Conservation (phyloP, 805 yeast species). For the Ogataea nitratoaversa region DNA sequence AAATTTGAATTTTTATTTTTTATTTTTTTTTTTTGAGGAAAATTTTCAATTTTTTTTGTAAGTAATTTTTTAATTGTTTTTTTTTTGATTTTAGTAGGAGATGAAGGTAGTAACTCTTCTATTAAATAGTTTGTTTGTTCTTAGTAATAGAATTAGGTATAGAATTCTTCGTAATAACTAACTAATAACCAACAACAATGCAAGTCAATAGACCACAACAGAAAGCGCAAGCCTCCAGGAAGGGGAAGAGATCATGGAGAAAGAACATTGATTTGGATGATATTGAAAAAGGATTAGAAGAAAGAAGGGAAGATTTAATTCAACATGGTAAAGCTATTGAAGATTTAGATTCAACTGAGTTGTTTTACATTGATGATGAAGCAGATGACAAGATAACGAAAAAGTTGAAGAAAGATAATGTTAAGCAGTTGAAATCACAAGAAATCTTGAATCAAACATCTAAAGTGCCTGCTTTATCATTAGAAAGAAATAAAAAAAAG, state of each 20-base stretch:
- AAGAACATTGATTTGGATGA: slow-evolving; percentile 86
- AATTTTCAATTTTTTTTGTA: too few relatives aligned
- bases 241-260: slow-evolving; percentile 91
- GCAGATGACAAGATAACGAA: slow-evolving; percentile 46
- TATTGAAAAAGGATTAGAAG: slow-evolving; percentile 66
- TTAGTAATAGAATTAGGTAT: too few relatives aligned
- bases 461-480: slow-evolving; percentile 62
- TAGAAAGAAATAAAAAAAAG: slow-evolving; percentile 35
- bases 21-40: slow-evolving; percentile 3
- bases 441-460: slow-evolving; percentile 74
- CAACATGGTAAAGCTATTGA: slow-evolving; percentile 41
- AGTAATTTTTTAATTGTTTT: not conserved
- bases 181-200: slow-evolving; percentile 18
- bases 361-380: slow-evolving; percentile 64
- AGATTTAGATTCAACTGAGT: slow-evolving; percentile 40
- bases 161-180: too few relatives aligned
- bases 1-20: too few relatives aligned
- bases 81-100: not conserved
- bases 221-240: slow-evolving; percentile 72
- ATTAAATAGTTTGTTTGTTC: too few relatives aligned
- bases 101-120: not conserved
- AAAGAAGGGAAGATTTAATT: slow-evolving; percentile 56
- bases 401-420: slow-evolving; percentile 36
- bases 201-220: slow-evolving; percentile 51
- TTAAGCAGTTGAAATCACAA: slow-evolving; percentile 35